Conservation (phyloP, 2,329 filamentous ascomycete genomes). For the Stachybotrys chlorohalonatus region DNA sequence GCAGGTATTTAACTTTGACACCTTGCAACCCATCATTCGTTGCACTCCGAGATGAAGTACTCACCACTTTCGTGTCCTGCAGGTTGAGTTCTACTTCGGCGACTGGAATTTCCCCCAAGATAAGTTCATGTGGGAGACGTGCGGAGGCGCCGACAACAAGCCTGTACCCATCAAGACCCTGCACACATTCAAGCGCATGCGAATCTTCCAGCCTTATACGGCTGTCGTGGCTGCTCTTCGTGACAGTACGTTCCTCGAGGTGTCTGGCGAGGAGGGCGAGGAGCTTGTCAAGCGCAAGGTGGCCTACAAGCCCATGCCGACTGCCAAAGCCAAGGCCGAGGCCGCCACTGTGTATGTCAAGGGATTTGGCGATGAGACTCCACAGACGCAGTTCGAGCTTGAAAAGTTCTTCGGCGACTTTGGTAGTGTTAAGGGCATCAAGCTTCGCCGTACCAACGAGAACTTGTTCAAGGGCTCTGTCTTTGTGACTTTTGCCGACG, state of each 20-base stretch:
- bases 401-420: conserved; percentile 83
- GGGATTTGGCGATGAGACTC: conserved; percentile 81
- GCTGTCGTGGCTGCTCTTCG: conserved; percentile 77
- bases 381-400: conserved; percentile 83
- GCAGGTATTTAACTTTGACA: conserved; percentile 46
- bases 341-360: conserved; percentile 81
- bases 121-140: conserved; percentile 73
- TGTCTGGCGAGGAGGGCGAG: conserved; percentile 64
- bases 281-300: conserved; percentile 71
- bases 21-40: not conserved
- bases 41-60: not conserved
- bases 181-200: conserved; percentile 91
- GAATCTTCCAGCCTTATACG: conserved; percentile 79
- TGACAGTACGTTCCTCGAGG: conserved; percentile 62
- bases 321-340: conserved; percentile 57
- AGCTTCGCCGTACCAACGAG: conserved; percentile 67
- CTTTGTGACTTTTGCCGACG: conserved; percentile 82
- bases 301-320: conserved; percentile 50
- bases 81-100: conserved; percentile 96
- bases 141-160: conserved; percentile 72
- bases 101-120: conserved; percentile 85
- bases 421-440: conserved; percentile 72
- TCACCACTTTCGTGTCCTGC: not conserved
- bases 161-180: conserved; percentile 71
- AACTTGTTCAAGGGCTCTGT: conserved; percentile 91